Conservation (phyloP, 1,284 basidiomycete species). For the Schizopora paradoxa region DNA sequence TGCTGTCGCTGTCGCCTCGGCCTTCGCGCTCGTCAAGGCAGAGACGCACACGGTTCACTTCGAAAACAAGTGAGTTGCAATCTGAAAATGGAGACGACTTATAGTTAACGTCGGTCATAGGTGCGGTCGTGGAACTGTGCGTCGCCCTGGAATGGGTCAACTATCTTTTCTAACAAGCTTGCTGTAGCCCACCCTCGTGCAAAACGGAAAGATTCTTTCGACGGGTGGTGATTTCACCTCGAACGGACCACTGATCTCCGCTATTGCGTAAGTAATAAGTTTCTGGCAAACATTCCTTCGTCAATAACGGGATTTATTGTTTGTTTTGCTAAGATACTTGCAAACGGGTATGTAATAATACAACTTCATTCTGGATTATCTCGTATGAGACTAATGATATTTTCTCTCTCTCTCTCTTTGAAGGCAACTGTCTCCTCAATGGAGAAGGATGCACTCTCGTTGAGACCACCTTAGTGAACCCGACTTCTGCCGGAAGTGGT, state of each 20-base stretch:
- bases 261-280: conserved; percentile 16
- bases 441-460: conserved; percentile 22
- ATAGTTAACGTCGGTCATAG: conserved; percentile 4
- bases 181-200: conserved; percentile 19
- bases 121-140: conserved; percentile 22
- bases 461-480: conserved; percentile 21
- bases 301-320: background rate
- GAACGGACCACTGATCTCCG: conserved; percentile 17
- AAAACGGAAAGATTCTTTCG: conserved; percentile 19
- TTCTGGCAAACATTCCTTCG: background rate
- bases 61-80: conserved; percentile 15
- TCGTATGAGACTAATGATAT: background rate
- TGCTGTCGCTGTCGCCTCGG: no score
- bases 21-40: conserved; percentile 6
- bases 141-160: background rate
- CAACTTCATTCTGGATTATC: background rate
- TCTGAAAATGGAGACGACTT: background rate
- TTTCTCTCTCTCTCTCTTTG: background rate
- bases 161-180: background rate
- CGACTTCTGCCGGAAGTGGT: conserved; percentile 16
- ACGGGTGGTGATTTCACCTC: conserved; percentile 18
- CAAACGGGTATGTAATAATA: conserved; percentile 13
- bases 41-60: conserved; percentile 21
- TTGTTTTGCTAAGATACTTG: conserved; percentile 4
- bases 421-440: conserved; percentile 20